These are phyloP conservation scores for Eucalyptus albens DNA, from an alignment of 345 rosid species.

Conservation along the genomic window DNA sequence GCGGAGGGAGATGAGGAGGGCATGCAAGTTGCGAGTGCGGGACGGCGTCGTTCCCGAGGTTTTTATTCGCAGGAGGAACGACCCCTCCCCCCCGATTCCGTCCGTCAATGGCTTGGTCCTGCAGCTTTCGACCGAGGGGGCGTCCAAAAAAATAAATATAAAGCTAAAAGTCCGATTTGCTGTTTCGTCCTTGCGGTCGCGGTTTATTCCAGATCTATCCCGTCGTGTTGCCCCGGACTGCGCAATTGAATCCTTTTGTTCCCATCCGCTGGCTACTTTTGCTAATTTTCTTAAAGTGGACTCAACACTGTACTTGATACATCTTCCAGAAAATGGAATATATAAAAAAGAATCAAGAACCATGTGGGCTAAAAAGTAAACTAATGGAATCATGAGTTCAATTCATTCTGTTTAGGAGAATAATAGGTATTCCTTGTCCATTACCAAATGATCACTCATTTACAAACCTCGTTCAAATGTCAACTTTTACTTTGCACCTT, in stretches of 20 bases:
- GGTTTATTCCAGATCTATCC: neutral
- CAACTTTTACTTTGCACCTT: neutral
- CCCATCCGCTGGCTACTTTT: neutral
- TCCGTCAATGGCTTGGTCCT: neutral
- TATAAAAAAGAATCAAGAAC: neutral
- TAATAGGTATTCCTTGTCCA: neutral
- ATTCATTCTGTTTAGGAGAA: neutral
- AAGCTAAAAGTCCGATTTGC: neutral
- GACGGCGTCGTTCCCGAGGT: neutral
- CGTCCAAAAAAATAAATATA: neutral
- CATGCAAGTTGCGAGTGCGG: conserved; percentile 6
- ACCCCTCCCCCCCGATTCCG: neutral
- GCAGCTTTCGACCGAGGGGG: neutral
- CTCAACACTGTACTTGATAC: neutral
- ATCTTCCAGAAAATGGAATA: neutral
- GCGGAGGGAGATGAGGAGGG: neutral
- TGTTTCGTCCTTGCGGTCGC: neutral
- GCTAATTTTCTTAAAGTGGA: neutral
- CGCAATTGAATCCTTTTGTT: neutral
- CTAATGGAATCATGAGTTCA: neutral
- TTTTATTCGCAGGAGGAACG: neutral
- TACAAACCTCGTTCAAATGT: neutral
- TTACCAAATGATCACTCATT: neutral
- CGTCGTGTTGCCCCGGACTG: too few species aligned
- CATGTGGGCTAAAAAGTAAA: neutral